A percentile compares a stretch with the other conserved stretches of the same genome.
Conservation (phyloP, 371 early-diverging fungal genomes). For the Coemansia sp. region DNA sequence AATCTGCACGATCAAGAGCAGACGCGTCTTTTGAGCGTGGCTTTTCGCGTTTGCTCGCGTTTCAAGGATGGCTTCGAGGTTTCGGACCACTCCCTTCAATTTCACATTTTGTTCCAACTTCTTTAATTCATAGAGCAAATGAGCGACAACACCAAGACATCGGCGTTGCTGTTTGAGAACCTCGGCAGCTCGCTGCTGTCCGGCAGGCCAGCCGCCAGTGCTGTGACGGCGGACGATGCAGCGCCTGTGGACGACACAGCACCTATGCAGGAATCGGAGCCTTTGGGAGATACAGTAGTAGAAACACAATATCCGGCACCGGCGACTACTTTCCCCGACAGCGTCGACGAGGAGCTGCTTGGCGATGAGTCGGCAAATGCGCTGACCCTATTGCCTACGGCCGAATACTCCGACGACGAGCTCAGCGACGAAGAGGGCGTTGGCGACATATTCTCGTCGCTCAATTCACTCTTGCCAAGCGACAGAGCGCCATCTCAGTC, state of each 20-base stretch:
- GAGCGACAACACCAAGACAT: not conserved
- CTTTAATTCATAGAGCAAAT: not conserved
- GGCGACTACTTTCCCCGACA: not conserved
- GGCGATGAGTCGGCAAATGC: conserved; percentile 59
- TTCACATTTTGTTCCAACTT: no score
- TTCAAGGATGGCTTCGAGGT: no score
- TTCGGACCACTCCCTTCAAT: no score
- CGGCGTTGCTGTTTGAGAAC: conserved; percentile 3
- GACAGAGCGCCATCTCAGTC: no score
- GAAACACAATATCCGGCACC: not conserved
- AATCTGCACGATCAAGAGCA: no score
- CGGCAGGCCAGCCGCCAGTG: not conserved
- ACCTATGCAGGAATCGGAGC: no score
- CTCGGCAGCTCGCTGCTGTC: conserved; percentile 2
- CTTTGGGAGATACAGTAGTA: no score
- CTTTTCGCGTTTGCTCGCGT: no score
- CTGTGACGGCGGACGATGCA: not conserved
- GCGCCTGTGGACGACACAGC: not conserved
- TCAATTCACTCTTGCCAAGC: no score
- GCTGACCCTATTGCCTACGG: conserved; percentile 30
- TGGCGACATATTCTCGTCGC: not conserved
- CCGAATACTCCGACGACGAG: conserved; percentile 24
- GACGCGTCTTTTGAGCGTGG: no score
- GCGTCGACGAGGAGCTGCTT: conserved; percentile 5
- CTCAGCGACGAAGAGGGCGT: conserved; percentile 8